Evolutionary conservation across 257 asterid species (phyloP), one percentile per base, ranked within the genome.

Genomic region (Schizonepeta tenuifolia): DNA sequence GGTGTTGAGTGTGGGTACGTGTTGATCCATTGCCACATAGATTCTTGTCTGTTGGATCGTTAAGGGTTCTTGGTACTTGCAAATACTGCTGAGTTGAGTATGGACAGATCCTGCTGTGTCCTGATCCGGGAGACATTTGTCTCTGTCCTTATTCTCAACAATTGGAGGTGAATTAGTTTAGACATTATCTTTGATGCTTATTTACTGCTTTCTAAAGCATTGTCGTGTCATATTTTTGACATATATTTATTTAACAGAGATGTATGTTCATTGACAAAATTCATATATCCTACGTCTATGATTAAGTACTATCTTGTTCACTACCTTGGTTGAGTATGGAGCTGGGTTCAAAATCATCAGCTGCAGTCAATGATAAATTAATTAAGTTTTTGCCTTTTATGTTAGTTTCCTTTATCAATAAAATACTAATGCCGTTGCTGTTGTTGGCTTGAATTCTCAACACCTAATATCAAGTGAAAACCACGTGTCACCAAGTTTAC

Each of bases 151-250:
- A 68, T 44, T 49, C 73, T 74, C 56, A 55, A 61, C 56, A 55
- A 46, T 43, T 81, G 63, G 56, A 77, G 82, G 79, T 69, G 71
- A 76, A 68, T 57, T 53, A 14, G 46, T 64, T 73, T 20, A 4
- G 43, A 9, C 8, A 59, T 22, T 62, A 17, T 69, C 24, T 41
- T 56, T 43, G 41, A 67, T 80, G 63, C 67, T 75, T 14, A 35
- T 75, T 28, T 43, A 65, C 41, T 7, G 36, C 21, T 76, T 58
- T 61, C 20, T 14, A 22, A 9, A 17, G 65, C 22, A 50, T 67
- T 43, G 70, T 17, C 17, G 13, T 18, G 24, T 47, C 76, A 31
- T 57, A 54, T 41, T 21, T 24, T 22, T 49, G 8, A 17, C 20
- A 53, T 15, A 53, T 62, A 33, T 17, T n/a, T 15, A 17, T 11